Conservation (phyloP, 148 eudicot species). For the Persicaria tinctoria region DNA sequence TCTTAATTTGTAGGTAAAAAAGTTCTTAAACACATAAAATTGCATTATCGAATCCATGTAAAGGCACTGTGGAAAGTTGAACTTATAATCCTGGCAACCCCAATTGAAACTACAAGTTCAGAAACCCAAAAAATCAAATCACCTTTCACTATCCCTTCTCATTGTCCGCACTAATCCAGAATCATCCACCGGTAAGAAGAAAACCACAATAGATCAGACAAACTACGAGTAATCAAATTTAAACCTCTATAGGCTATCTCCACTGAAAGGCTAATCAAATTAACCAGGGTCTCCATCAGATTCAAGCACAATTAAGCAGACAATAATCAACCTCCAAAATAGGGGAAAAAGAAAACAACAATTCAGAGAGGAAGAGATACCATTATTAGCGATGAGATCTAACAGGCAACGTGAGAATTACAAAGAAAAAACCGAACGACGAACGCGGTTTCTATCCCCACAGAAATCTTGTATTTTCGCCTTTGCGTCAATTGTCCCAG, state of each 20-base stretch:
- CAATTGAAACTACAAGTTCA: neutral
- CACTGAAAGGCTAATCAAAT: neutral
- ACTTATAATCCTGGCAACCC: neutral
- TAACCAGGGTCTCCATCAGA: neutral
- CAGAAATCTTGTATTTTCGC: neutral
- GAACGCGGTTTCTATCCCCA: neutral
- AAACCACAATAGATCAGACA: neutral
- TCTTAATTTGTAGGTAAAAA: neutral
- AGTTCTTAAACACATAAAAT: neutral
- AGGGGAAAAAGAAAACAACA: neutral
- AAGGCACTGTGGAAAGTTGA: neutral
- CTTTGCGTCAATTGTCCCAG: neutral
- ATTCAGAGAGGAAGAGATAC: neutral
- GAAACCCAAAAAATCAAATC: neutral
- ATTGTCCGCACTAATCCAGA: neutral
- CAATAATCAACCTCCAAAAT: neutral
- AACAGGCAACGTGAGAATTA: neutral
- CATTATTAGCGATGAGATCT: neutral
- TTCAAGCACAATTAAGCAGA: neutral
- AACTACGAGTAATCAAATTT: neutral
- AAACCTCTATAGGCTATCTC: neutral
- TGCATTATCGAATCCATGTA: neutral
- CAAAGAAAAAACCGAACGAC: neutral
- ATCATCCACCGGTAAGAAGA: neutral
- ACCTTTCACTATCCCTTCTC: neutral